A percentile compares a stretch with the other conserved stretches of the same genome.
Evolutionary conservation across 805 yeast genomes (phyloP).

Genomic region (Candida vartiovaarae): DNA sequence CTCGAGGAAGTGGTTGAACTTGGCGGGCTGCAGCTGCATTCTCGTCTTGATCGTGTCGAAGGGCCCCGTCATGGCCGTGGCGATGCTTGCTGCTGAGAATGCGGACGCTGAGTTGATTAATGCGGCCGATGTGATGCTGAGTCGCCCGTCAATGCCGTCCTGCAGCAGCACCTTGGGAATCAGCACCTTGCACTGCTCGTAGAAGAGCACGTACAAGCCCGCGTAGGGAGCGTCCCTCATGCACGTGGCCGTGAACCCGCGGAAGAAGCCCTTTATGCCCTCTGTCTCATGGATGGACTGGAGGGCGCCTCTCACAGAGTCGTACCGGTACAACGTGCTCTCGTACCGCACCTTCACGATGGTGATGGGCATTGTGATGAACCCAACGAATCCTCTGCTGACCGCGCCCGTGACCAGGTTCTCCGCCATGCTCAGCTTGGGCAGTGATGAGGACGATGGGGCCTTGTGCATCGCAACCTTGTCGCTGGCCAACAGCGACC

Average conservation of each 20-base stretch:
- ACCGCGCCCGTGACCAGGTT: constrained; percentile 73
- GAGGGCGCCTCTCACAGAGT: constrained; percentile 54
- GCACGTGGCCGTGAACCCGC: constrained; percentile 82
- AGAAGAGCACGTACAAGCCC: constrained; percentile 80
- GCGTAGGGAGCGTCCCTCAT: constrained; percentile 95
- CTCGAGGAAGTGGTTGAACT: constrained; percentile 34
- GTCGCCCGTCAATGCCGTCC: constrained; percentile 14
- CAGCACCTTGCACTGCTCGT: constrained; percentile 63
- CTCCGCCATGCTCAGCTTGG: constrained; percentile 60
- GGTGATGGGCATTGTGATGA: constrained; percentile 90
- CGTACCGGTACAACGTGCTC: constrained; percentile 67
- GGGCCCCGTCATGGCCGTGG: constrained; percentile 88
- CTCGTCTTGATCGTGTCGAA: constrained; percentile 92
- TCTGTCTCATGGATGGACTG: constrained; percentile 44
- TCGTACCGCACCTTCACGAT: constrained; percentile 85
- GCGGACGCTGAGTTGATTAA: constrained; percentile 73
- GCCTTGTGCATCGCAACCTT: constrained; percentile 5
- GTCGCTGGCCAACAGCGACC: constrained; percentile 42
- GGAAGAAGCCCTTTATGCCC: constrained; percentile 66
- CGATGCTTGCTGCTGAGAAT: constrained; percentile 62
- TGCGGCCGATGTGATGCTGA: constrained; percentile 38
- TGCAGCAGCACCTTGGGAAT: constrained; percentile 33
- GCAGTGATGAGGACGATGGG: constrained; percentile 41
- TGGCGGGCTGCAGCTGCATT: constrained; percentile 63
- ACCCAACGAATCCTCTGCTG: constrained; percentile 77